Evolutionary conservation across 2,329 filamentous ascomycete genomes (phyloP).

Genomic region (Coniochaeta pulveracea): DNA sequence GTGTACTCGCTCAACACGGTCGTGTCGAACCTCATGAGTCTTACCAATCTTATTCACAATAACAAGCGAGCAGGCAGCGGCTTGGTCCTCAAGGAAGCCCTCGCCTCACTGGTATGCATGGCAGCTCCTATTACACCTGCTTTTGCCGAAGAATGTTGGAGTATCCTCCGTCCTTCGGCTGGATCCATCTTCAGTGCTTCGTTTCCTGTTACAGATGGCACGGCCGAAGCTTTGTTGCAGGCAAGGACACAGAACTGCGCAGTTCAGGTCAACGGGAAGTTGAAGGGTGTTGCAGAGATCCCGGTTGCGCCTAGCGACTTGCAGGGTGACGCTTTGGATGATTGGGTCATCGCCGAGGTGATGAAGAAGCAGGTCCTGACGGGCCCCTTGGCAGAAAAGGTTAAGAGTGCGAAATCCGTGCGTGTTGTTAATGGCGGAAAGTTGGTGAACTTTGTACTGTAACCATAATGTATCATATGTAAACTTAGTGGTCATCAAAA

Average conservation of each 20-base stretch:
- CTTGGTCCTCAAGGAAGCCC: conserved; percentile 34
- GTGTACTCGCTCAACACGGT: conserved; percentile 74
- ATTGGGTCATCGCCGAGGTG: conserved; percentile 52
- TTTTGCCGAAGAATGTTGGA: conserved; percentile 74
- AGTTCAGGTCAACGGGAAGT: conserved; percentile 72
- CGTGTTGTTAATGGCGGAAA: conserved; percentile 57
- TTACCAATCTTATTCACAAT: conserved; percentile 58
- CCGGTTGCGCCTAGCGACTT: conserved; percentile 33
- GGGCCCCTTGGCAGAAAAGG: conserved; percentile 38
- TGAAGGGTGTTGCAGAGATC: conserved; percentile 57
- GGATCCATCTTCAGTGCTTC: conserved; percentile 32
- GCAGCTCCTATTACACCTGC: conserved; percentile 72
- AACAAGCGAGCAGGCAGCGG: conserved; percentile 25
- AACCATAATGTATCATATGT: conserved; percentile 29
- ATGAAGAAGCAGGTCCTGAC: conserved; percentile 49
- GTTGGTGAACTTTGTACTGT: conserved; percentile 64
- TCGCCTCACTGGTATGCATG: conserved; percentile 53
- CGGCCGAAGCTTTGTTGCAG: conserved; percentile 32
- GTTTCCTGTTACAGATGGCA: conserved; percentile 50
- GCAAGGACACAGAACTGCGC: conserved; percentile 44
- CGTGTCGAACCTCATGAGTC: conserved; percentile 69
- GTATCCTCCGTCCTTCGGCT: conserved; percentile 32
- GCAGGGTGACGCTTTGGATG: conserved; percentile 31
- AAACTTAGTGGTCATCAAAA: too few relatives aligned
- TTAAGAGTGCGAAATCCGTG: conserved; percentile 46